A percentile compares a stretch with the other conserved stretches of the same genome.
Conservation (phyloP, 106 monocot genomes). For the Ottelia alismoides region DNA sequence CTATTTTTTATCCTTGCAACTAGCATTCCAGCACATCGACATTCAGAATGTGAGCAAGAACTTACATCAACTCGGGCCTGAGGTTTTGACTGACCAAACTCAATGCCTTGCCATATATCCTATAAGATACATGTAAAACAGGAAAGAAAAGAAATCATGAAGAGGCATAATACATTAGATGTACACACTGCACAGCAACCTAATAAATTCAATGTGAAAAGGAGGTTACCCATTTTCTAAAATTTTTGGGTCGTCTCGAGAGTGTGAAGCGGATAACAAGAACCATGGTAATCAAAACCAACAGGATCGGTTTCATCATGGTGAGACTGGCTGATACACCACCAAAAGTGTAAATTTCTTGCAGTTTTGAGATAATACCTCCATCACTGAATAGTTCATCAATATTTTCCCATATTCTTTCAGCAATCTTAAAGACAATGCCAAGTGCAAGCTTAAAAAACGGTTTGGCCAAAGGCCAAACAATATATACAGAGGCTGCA, state of each 20-base stretch:
- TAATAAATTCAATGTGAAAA: background rate
- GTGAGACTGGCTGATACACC: slow-evolving; percentile 72
- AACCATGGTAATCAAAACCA: slow-evolving; percentile 62
- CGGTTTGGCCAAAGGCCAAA: slow-evolving; percentile 63
- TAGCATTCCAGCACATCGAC: background rate
- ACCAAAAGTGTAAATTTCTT: slow-evolving; percentile 62
- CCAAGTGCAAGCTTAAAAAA: slow-evolving; percentile 43
- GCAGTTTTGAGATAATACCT: slow-evolving; percentile 54
- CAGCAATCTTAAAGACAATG: slow-evolving; percentile 39
- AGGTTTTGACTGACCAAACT: slow-evolving; percentile 78
- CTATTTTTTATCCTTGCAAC: background rate
- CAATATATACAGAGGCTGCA: slow-evolving; percentile 42
- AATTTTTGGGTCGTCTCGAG: slow-evolving; percentile 82
- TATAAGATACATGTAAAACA: slow-evolving; percentile 11
- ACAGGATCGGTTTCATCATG: slow-evolving; percentile 56
- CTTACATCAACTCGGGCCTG: slow-evolving; percentile 87
- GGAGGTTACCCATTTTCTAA: slow-evolving; percentile 63
- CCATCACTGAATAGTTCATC: slow-evolving; percentile 55
- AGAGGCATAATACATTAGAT: too few relatives aligned
- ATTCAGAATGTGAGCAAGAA: background rate
- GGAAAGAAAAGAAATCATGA: too few relatives aligned
- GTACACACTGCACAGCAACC: too few relatives aligned
- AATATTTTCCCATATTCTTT: slow-evolving; percentile 56
- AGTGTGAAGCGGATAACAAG: slow-evolving; percentile 72
- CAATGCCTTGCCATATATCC: slow-evolving; percentile 96